Evolutionary conservation across 2,329 filamentous ascomycete species (phyloP).

Genomic region (Diaporthe caulivora): DNA sequence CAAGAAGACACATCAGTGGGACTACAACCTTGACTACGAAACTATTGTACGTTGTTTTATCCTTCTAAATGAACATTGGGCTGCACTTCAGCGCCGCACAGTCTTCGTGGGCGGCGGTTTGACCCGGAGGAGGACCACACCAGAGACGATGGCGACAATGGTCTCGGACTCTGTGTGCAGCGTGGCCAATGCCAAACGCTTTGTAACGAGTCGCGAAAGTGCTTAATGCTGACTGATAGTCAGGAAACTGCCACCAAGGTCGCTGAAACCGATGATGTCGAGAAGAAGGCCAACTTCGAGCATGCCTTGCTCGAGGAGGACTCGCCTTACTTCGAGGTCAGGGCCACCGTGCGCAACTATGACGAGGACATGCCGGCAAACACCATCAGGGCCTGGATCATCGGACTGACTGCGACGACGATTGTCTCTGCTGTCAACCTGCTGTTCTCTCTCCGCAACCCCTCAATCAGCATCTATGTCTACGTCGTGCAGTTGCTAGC

Average conservation of each 20-base stretch:
- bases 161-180: not conserved
- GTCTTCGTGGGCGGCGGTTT: not conserved
- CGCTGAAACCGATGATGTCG: constrained; percentile 36
- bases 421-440: constrained; percentile 35
- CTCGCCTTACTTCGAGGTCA: constrained; percentile 42
- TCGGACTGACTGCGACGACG: constrained; percentile 32
- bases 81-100: not conserved
- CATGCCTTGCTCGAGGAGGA: constrained; percentile 35
- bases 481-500: constrained; percentile 37
- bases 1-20: constrained; percentile 37
- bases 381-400: constrained; percentile 37
- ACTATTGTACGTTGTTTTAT: constrained; percentile 28
- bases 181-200: not conserved
- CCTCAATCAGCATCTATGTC: constrained; percentile 33
- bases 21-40: constrained; percentile 37
- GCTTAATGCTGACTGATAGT: not conserved
- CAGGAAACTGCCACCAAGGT: constrained; percentile 32
- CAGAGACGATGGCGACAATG: not conserved
- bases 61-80: not conserved
- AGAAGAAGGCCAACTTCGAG: constrained; percentile 39
- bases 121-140: not conserved
- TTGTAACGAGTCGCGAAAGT: not conserved
- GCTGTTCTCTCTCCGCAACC: constrained; percentile 36
- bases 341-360: constrained; percentile 46
- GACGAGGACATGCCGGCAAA: constrained; percentile 37